A percentile compares a stretch with the other conserved stretches of the same genome.
These are phyloP conservation scores for Curvularia verruculosa DNA, from an alignment of 2,329 filamentous ascomycete species.

Conservation along the genomic window DNA sequence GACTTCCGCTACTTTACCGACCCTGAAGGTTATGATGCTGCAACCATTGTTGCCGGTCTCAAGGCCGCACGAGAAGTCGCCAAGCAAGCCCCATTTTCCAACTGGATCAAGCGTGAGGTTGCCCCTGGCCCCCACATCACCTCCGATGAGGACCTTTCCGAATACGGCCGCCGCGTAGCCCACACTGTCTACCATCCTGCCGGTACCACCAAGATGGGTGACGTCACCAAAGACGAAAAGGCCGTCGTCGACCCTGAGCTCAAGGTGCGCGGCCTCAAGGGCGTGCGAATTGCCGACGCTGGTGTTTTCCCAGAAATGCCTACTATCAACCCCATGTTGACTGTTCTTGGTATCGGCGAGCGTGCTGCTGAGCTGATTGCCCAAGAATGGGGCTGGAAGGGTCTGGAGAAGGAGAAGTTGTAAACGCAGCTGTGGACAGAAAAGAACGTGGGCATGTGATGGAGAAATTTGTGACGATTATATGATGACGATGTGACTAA, in stretches of 20 bases:
- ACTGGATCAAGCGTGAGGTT: constrained; percentile 83
- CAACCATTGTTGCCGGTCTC: constrained; percentile 78
- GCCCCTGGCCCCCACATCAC: constrained; percentile 76
- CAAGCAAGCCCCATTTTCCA: constrained; percentile 75
- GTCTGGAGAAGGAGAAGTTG: constrained; percentile 60
- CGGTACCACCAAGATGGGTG: constrained; percentile 90
- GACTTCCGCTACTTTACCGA: constrained; percentile 93
- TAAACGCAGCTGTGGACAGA: constrained; percentile 37
- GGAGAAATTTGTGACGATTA: not conserved
- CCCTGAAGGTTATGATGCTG: constrained; percentile 82
- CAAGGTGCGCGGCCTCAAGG: constrained; percentile 73
- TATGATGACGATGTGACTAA: constrained; percentile 1
- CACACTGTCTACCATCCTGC: constrained; percentile 92
- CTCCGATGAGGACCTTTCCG: constrained; percentile 78
- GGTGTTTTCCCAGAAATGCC: constrained; percentile 89
- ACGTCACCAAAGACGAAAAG: constrained; percentile 68
- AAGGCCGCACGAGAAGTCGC: constrained; percentile 78
- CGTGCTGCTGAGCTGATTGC: constrained; percentile 83
- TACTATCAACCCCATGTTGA: constrained; percentile 89
- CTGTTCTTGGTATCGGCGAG: constrained; percentile 83
- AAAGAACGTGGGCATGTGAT: not conserved
- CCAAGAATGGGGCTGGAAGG: constrained; percentile 71
- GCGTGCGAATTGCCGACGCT: constrained; percentile 80
- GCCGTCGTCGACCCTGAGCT: constrained; percentile 82
- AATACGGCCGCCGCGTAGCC: constrained; percentile 80